These are phyloP conservation scores for Globisporangium nunn DNA, from an alignment of 352 stramenopile species.

Conservation along the genomic window DNA sequence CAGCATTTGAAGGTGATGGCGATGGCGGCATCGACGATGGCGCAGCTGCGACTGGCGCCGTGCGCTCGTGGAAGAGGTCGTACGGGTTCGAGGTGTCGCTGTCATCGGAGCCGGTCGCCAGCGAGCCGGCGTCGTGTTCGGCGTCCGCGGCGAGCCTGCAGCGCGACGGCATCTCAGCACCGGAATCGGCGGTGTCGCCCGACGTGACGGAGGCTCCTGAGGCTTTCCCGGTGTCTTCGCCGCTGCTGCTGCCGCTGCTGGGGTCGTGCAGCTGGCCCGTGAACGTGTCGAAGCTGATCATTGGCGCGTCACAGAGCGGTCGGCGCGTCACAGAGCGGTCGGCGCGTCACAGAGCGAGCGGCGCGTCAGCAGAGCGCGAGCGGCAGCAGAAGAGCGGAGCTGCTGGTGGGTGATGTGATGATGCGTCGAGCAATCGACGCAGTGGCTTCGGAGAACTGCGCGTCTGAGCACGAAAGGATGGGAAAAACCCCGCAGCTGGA, in stretches of 20 bases:
- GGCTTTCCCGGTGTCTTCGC: constrained; percentile 20
- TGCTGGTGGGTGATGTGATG: no score
- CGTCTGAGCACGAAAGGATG: no score
- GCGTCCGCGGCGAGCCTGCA: constrained; percentile 7
- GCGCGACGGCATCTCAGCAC: constrained; percentile 16
- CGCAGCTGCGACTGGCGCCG: not conserved
- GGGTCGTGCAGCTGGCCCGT: constrained; percentile 10
- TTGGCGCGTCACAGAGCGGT: constrained; percentile 3
- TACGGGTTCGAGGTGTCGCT: constrained; percentile 4
- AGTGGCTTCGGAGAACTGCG: no score
- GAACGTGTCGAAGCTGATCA: constrained; percentile 84
- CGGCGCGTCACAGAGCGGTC: not conserved
- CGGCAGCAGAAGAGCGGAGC: no score
- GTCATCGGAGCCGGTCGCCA: constrained; percentile 7
- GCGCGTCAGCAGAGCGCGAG: no score
- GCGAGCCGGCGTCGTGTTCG: constrained; percentile 12
- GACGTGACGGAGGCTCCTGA: not conserved
- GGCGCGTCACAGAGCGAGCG: no score
- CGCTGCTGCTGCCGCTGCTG: constrained; percentile 14
- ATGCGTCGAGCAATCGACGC: no score
- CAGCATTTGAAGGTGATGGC: not conserved
- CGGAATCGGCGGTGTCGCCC: constrained; percentile 5
- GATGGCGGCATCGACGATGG: not conserved
- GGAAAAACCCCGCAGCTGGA: no score
- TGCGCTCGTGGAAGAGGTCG: constrained; percentile 36